Evolutionary conservation across 495 filamentous ascomycete species (phyloP).

Genomic region (Penicilliopsis zonata): DNA sequence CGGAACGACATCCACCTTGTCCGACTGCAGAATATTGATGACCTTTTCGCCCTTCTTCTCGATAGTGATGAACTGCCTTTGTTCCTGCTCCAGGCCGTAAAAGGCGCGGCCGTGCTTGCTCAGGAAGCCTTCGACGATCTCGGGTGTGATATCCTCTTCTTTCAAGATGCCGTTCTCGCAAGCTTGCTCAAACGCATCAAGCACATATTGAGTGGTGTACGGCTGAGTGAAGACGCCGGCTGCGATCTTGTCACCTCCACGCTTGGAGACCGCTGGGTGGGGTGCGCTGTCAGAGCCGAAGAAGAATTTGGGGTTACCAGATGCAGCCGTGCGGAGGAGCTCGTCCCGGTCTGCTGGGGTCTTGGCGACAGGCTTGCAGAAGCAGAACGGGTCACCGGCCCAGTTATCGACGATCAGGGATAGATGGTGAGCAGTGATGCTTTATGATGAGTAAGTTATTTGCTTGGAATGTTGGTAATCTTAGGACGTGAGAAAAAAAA

Average conservation of each 20-base stretch:
- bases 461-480: too few species aligned
- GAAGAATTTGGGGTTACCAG: conserved; percentile 72
- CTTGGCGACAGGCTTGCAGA: conserved; percentile 82
- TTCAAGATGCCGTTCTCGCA: conserved; percentile 51
- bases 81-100: conserved; percentile 43
- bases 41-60: conserved; percentile 50
- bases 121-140: conserved; percentile 63
- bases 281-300: conserved; percentile 61
- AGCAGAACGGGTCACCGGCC: conserved; percentile 64
- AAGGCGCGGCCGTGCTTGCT: conserved; percentile 62
- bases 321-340: conserved; percentile 54
- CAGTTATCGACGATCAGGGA: conserved; percentile 67
- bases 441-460: conserved; percentile 36
- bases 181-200: conserved; percentile 62
- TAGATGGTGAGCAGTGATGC: conserved; percentile 70
- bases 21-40: conserved; percentile 32
- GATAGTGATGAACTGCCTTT: conserved; percentile 48
- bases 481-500: conserved; percentile 7
- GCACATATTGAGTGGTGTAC: conserved; percentile 63
- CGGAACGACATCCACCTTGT: conserved; percentile 54
- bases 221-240: conserved; percentile 88
- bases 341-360: conserved; percentile 62
- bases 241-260: conserved; percentile 49
- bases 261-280: conserved; percentile 64
- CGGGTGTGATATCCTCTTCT: conserved; percentile 56